Base-by-base conservation (phyloP, 1,284 basidiomycete species). In the Phellinidium pouzarii region DNA sequence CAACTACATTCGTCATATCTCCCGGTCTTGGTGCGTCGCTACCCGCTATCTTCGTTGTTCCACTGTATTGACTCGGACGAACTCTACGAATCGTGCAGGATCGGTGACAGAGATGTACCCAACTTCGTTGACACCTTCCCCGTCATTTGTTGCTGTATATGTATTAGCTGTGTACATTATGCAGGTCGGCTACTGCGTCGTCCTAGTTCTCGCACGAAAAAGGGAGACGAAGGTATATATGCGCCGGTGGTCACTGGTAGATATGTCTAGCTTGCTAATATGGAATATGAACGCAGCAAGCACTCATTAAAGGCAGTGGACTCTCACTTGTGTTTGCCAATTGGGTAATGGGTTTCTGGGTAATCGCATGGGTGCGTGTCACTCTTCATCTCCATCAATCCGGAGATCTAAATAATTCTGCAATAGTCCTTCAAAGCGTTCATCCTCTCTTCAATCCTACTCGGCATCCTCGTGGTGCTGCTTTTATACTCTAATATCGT, bases 331-430 rank as follows among this genome's bases (percentile, higher is more conserved):
- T 93, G 0, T 64, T 89, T 23, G 79, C 87, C 3, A 94, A 95
- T 63, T 86, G 88, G 76, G 61, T 87, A 5, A 85, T 91, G 78
- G 90, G 87, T 0, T 66, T 79, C 2, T 94, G 91, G 89, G 87
- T 87, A 0, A 77, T 94, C 38, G 73, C 84, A 58, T 94, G 87
- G 79, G 87, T 91, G 60, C 29, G 77, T 61, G 3, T 43, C 19
- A 27, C 37, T 14, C 23, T 29, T 2, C 26, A 29, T 48, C 25
- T 20, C 14, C 37, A 19, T 4, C 4, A 20, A 20, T 14, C 20
- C 19, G 19, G 5, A n/a, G 27, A 9, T 14, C 44, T 38, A 23
- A 31, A 42, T 19, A 47, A 9, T 12, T 3, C n/a, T 12, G 44
- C 37, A 37, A 20, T 52, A 84, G 82, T 68, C 82, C 2, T 71